Evolutionary conservation across 2,329 filamentous ascomycete genomes (phyloP).

Genomic region (Ophiostoma himal-ulmi): DNA sequence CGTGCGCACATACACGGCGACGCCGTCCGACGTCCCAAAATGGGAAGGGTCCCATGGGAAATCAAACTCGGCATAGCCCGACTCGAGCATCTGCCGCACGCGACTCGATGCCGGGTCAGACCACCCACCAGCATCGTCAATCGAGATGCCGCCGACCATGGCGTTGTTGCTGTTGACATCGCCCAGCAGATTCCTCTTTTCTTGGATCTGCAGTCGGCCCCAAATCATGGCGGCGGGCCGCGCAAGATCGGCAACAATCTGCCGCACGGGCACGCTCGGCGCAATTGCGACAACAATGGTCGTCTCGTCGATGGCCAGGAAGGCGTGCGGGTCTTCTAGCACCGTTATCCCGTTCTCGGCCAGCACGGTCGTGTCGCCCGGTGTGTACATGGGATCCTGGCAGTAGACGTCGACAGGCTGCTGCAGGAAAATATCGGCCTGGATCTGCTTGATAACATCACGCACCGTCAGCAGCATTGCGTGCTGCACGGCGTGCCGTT

Average conservation of each 20-base stretch:
- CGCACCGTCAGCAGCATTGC: constrained; percentile 26
- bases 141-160: background rate
- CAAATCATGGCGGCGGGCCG: constrained; percentile 33
- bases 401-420: constrained; percentile 14
- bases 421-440: constrained; percentile 14
- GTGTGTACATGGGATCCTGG: constrained; percentile 31
- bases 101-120: constrained; percentile 25
- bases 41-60: constrained; percentile 22
- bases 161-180: background rate
- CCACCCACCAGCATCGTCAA: constrained; percentile 24
- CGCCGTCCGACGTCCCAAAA: constrained; percentile 23
- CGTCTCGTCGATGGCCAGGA: constrained; percentile 32
- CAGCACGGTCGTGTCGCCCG: constrained; percentile 28
- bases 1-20: constrained; percentile 25
- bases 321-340: constrained; percentile 32
- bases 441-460: constrained; percentile 23
- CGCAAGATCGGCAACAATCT: constrained; percentile 34
- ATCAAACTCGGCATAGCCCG: constrained; percentile 21
- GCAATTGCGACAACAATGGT: constrained; percentile 31
- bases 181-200: constrained; percentile 1
- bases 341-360: constrained; percentile 28
- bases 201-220: constrained; percentile 14
- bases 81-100: constrained; percentile 23
- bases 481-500: constrained; percentile 24
- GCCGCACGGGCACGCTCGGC: constrained; percentile 31